phyloP scores from a whole-genome alignment of 306 rosid genomes.

The Pterocarpus santalinus region DNA sequence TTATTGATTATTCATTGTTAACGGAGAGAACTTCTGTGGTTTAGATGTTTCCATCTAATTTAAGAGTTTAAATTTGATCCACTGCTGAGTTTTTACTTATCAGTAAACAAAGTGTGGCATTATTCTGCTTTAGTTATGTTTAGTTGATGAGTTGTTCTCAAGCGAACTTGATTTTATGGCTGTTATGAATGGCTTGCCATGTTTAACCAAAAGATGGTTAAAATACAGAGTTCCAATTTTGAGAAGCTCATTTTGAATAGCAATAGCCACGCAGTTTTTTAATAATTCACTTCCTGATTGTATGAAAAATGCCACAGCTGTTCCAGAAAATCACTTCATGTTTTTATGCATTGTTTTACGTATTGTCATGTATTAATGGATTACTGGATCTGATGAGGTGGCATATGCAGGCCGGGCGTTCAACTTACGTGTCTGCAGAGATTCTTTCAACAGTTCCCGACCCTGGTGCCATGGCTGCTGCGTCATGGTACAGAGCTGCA shows the following conservation, averaged over 20 bases:
- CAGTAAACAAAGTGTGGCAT: not conserved
- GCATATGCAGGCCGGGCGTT: conserved; percentile 86
- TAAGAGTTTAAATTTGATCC: conserved; percentile 17
- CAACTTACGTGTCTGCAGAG: conserved; percentile 74
- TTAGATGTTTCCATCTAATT: no score
- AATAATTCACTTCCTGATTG: not conserved
- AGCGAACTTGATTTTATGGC: no score
- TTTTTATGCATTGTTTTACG: not conserved
- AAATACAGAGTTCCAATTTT: no score
- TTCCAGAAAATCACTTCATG: not conserved
- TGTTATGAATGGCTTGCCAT: no score
- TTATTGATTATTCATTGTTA: not conserved
- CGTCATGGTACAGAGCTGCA: conserved; percentile 91
- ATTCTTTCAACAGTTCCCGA: conserved; percentile 81
- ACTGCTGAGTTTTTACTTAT: not conserved
- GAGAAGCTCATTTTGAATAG: no score
- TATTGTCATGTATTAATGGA: conserved; percentile 15
- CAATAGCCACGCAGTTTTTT: no score
- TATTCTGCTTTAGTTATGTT: not conserved
- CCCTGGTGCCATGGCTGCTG: conserved; percentile 98
- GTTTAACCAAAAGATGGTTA: no score
- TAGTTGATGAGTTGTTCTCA: not conserved
- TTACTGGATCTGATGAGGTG: conserved; percentile 44
- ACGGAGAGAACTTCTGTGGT: no score
- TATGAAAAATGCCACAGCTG: not conserved